Percentiles rank a stretch among this genome's conserved stretches.
Conservation (phyloP, 1,284 basidiomycete genomes). For the Ganoderma sinense region DNA sequence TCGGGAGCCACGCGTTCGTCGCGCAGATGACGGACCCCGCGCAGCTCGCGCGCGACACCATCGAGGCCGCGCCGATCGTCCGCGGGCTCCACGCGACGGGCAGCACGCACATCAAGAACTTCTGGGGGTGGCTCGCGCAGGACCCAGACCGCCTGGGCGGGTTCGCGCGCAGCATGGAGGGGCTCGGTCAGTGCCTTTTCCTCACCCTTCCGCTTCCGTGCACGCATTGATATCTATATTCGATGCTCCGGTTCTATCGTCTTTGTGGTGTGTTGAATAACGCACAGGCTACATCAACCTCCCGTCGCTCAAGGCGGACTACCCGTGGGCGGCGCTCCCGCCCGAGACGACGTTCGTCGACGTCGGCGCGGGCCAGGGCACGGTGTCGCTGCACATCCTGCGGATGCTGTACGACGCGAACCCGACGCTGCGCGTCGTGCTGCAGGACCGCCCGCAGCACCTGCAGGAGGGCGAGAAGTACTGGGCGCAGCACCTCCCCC, state of each 20-base stretch:
- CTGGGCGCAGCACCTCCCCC: slow-evolving; percentile 9
- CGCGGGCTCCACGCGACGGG: neutral
- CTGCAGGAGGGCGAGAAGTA: slow-evolving; percentile 9
- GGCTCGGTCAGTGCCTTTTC: neutral
- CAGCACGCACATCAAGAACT: slow-evolving; percentile 1
- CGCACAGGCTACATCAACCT: slow-evolving; percentile 6
- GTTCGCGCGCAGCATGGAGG: slow-evolving; percentile 12
- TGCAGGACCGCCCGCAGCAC: slow-evolving; percentile 8
- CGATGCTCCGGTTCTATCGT: neutral
- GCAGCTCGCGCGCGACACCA: neutral
- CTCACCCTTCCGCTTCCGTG: neutral
- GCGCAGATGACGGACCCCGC: slow-evolving; percentile 7
- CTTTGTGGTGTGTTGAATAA: too few relatives aligned
- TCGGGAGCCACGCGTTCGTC: slow-evolving; percentile 2
- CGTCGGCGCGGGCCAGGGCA: slow-evolving; percentile 12
- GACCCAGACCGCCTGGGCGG: slow-evolving; percentile 8
- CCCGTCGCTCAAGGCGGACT: slow-evolving; percentile 9
- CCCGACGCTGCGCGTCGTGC: slow-evolving; percentile 9
- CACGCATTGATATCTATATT: too few relatives aligned
- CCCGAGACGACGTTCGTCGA: slow-evolving; percentile 13
- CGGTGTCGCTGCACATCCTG: slow-evolving; percentile 13
- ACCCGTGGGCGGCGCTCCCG: slow-evolving; percentile 11
- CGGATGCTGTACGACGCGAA: slow-evolving; percentile 7
- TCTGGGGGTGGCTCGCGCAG: slow-evolving; percentile 8
- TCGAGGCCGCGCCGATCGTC: slow-evolving; percentile 8